Conservation (phyloP, 179 eudicot species). For the Monotropa hypopitys region DNA sequence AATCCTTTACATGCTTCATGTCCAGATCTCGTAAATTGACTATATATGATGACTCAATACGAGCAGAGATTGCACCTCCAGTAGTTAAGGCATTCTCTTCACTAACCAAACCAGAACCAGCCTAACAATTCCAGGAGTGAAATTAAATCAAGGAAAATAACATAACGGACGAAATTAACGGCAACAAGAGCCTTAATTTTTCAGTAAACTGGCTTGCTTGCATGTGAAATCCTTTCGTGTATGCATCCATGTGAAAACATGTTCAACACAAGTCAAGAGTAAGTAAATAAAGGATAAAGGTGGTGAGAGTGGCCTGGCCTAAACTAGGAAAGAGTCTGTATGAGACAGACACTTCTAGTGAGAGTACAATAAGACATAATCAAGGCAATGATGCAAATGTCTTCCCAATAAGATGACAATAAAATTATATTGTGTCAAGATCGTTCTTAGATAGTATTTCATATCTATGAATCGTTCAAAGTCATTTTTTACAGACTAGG, state of each 20-base stretch:
- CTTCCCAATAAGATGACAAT: not conserved
- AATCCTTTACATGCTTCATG: slow-evolving; percentile 89
- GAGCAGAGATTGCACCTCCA: slow-evolving; percentile 55
- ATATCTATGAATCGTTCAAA: not conserved
- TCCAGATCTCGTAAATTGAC: slow-evolving; percentile 66
- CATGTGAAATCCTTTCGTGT: not conserved
- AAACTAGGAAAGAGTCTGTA: not conserved
- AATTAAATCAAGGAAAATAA: not conserved
- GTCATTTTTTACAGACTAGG: not conserved
- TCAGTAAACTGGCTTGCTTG: not conserved
- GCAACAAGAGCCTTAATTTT: not conserved
- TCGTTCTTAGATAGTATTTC: not conserved
- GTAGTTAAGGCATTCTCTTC: slow-evolving; percentile 50
- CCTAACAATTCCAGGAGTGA: slow-evolving; percentile 29
- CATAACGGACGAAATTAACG: not conserved
- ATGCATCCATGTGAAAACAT: not conserved
- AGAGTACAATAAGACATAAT: not conserved
- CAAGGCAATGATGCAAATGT: not conserved
- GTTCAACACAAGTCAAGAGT: not conserved
- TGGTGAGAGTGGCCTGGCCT: not conserved
- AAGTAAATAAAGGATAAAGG: not conserved
- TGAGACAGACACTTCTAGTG: not conserved
- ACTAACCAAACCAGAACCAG: slow-evolving; percentile 67
- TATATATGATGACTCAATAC: slow-evolving; percentile 72
- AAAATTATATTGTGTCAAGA: not conserved